A percentile compares a stretch with the other conserved stretches of the same genome.
Evolutionary conservation across 2,329 filamentous ascomycete species (phyloP).

Genomic region (Coniella lustricola): DNA sequence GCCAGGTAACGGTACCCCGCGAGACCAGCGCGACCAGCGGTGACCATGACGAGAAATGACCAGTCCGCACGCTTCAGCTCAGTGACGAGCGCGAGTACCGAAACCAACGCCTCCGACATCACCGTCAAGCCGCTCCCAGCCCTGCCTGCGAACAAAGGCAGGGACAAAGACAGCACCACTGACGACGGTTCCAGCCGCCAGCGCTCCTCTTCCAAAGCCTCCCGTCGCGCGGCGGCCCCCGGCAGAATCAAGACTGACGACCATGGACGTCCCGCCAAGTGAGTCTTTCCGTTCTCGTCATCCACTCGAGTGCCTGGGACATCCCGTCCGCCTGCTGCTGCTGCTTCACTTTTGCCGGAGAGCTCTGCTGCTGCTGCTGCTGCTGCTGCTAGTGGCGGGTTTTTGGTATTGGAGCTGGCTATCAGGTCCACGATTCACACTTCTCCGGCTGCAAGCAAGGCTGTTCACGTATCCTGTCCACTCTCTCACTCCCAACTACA

Average conservation of each 20-base stretch:
- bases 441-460: neutral
- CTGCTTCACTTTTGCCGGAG: constrained; percentile 18
- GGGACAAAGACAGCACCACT: constrained; percentile 10
- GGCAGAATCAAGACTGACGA: constrained; percentile 52
- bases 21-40: too few relatives aligned
- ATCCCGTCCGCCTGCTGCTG: too few relatives aligned
- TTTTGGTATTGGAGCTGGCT: too few relatives aligned
- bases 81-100: constrained; percentile 56
- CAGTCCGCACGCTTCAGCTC: constrained; percentile 58
- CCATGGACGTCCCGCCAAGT: constrained; percentile 35
- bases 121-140: constrained; percentile 47
- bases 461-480: neutral
- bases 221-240: constrained; percentile 30
- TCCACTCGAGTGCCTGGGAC: neutral
- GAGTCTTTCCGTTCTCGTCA: constrained; percentile 21
- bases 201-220: constrained; percentile 23
- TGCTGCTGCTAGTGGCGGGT: too few relatives aligned
- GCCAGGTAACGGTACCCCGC: too few relatives aligned
- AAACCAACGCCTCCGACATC: constrained; percentile 59
- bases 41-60: constrained; percentile 63
- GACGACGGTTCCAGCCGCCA: constrained; percentile 26
- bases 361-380: constrained; percentile 9
- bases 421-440: too few relatives aligned
- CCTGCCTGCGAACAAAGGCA: constrained; percentile 22
- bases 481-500: too few relatives aligned